A percentile compares a stretch with the other conserved stretches of the same genome.
phyloP scores from a whole-genome alignment of 2,329 filamentous ascomycete genomes.

The Microdochium trichocladiopsis region DNA sequence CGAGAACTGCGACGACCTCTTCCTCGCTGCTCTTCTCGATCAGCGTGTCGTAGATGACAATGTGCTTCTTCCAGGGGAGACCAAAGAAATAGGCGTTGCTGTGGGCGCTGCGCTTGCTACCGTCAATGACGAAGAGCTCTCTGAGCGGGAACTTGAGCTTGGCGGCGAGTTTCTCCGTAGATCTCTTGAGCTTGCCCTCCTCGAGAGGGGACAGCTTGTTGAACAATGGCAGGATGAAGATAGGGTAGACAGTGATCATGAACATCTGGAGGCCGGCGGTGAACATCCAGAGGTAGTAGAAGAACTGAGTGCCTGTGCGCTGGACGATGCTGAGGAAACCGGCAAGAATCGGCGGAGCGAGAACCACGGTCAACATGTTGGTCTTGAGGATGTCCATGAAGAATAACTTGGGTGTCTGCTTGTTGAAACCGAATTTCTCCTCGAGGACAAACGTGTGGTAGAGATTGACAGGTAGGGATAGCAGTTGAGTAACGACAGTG shows the following conservation, averaged over 20 bases:
- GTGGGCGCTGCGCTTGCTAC: conserved; percentile 80
- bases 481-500: conserved; percentile 70
- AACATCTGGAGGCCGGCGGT: conserved; percentile 84
- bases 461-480: conserved; percentile 75
- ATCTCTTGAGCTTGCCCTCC: conserved; percentile 78
- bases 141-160: conserved; percentile 86
- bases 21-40: conserved; percentile 90
- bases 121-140: conserved; percentile 92
- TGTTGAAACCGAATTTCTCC: conserved; percentile 98
- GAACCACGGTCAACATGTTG: conserved; percentile 69
- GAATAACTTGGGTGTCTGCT: conserved; percentile 87
- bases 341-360: conserved; percentile 82
- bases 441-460: conserved; percentile 96
- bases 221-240: conserved; percentile 89
- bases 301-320: conserved; percentile 89
- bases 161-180: conserved; percentile 76
- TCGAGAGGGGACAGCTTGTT: conserved; percentile 95
- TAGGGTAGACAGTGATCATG: conserved; percentile 93
- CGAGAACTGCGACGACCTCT: conserved; percentile 90
- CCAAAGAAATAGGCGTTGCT: conserved; percentile 96
- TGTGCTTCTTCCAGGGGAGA: conserved; percentile 99
- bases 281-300: conserved; percentile 97
- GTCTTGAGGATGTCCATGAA: conserved; percentile 87
- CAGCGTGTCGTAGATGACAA: conserved; percentile 97
- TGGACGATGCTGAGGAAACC: conserved; percentile 92